phyloP scores from a whole-genome alignment of 129 eudicot species.

The Heracleum sosnowskyi region DNA sequence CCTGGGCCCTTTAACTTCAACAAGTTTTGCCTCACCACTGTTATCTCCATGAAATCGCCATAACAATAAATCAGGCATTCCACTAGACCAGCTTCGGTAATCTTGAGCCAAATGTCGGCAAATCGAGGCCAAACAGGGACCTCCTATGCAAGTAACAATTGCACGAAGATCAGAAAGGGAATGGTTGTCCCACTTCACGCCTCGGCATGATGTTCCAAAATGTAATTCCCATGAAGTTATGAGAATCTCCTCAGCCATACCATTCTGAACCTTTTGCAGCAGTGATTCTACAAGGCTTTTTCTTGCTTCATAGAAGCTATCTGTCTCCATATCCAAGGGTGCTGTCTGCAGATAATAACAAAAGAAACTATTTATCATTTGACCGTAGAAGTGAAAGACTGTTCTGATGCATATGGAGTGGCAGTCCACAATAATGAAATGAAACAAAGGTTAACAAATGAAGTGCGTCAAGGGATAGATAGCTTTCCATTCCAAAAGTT shows the following conservation, averaged over 20 bases:
- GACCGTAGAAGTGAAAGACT: background rate
- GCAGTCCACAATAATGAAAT: background rate
- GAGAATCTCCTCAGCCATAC: constrained; percentile 79
- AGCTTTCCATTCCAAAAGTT: background rate
- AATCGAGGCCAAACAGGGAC: constrained; percentile 57
- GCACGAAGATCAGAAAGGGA: constrained; percentile 66
- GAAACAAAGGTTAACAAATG: background rate
- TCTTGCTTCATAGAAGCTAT: constrained; percentile 58
- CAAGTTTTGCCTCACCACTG: constrained; percentile 90
- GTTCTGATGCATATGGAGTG: background rate
- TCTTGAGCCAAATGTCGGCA: constrained; percentile 88
- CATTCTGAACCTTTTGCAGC: constrained; percentile 48
- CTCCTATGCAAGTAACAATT: constrained; percentile 74
- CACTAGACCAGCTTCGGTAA: constrained; percentile 88
- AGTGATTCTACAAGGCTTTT: constrained; percentile 50
- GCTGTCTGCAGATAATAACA: constrained; percentile 48
- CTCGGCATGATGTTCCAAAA: constrained; percentile 62
- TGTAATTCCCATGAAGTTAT: constrained; percentile 73
- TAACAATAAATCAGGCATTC: constrained; percentile 86
- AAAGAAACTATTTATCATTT: background rate
- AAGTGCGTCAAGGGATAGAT: background rate
- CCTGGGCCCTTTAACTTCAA: constrained; percentile 92
- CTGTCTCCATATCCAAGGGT: constrained; percentile 79
- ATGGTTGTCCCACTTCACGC: constrained; percentile 77
- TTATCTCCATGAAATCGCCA: constrained; percentile 81